A percentile compares a stretch with the other conserved stretches of the same genome.
phyloP scores from a whole-genome alignment of 2,329 filamentous ascomycete species.

The Trichoderma koningiopsis region DNA sequence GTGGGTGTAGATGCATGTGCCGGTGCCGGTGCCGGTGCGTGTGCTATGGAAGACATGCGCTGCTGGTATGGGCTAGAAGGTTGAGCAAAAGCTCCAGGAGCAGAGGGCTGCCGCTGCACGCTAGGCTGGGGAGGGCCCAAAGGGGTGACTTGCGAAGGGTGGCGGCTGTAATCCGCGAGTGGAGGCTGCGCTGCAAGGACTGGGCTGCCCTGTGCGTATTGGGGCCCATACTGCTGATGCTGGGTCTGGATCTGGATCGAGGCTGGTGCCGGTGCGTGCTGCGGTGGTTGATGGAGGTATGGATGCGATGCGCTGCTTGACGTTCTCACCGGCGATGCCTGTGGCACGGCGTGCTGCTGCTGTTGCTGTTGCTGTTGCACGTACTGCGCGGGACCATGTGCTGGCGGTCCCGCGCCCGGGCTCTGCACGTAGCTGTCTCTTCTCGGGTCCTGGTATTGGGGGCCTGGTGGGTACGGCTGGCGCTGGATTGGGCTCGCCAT shows the following conservation, averaged over 20 bases:
- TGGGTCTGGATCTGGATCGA: slow-evolving; percentile 63
- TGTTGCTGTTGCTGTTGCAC: slow-evolving; percentile 28
- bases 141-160: slow-evolving; percentile 58
- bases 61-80: slow-evolving; percentile 65
- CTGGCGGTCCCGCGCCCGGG: slow-evolving; percentile 37
- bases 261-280: slow-evolving; percentile 57
- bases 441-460: slow-evolving; percentile 45
- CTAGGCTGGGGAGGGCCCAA: slow-evolving; percentile 54
- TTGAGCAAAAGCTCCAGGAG: slow-evolving; percentile 46
- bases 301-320: slow-evolving; percentile 43
- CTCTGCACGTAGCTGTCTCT: slow-evolving; percentile 51
- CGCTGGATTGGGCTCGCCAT: slow-evolving; percentile 55
- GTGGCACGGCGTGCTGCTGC: slow-evolving; percentile 42
- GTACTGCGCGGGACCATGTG: slow-evolving; percentile 44
- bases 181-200: slow-evolving; percentile 48
- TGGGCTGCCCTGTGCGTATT: slow-evolving; percentile 58
- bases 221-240: slow-evolving; percentile 55
- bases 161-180: slow-evolving; percentile 48
- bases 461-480: slow-evolving; percentile 52
- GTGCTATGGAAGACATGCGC: slow-evolving; percentile 40
- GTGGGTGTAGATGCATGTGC: slow-evolving; percentile 27
- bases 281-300: slow-evolving; percentile 53
- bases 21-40: slow-evolving; percentile 35
- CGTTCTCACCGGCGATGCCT: slow-evolving; percentile 53
- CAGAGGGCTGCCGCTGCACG: slow-evolving; percentile 47